Evolutionary conservation across 345 rosid genomes (phyloP).

Genomic region (Arabidopsis thaliana): DNA sequence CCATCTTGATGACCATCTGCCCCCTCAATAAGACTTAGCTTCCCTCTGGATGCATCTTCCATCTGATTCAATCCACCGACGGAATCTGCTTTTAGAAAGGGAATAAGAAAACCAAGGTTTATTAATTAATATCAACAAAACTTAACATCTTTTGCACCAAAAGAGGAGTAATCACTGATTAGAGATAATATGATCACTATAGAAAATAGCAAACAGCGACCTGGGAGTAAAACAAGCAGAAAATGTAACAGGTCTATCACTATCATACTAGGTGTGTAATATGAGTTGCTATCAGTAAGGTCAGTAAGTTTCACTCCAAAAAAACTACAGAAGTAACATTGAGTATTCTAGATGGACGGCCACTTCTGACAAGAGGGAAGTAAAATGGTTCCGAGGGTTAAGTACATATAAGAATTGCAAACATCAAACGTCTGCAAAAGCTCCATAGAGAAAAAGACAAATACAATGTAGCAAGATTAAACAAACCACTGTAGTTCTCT

Average conservation of each 20-base stretch:
- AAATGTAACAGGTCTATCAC: not conserved
- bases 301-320: not conserved
- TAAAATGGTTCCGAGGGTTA: constrained; percentile 3
- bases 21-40: constrained; percentile 47
- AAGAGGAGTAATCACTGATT: constrained; percentile 18
- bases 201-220: not conserved
- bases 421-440: constrained; percentile 1
- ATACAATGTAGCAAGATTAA: not conserved
- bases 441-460: not conserved
- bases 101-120: not conserved
- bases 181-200: not conserved
- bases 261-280: not conserved
- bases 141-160: constrained; percentile 21
- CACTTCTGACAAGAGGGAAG: constrained; percentile 21
- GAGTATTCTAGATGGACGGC: not conserved
- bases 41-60: constrained; percentile 51
- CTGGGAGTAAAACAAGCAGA: not conserved
- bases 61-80: constrained; percentile 46
- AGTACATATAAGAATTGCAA: not conserved
- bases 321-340: not conserved
- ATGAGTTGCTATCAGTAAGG: not conserved
- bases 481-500: constrained; percentile 55
- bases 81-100: constrained; percentile 48
- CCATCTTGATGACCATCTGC: constrained; percentile 65
- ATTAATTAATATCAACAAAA: not conserved